Evolutionary conservation across 2,329 filamentous ascomycete species (phyloP).

Genomic region (Phaeosphaeria sp.): DNA sequence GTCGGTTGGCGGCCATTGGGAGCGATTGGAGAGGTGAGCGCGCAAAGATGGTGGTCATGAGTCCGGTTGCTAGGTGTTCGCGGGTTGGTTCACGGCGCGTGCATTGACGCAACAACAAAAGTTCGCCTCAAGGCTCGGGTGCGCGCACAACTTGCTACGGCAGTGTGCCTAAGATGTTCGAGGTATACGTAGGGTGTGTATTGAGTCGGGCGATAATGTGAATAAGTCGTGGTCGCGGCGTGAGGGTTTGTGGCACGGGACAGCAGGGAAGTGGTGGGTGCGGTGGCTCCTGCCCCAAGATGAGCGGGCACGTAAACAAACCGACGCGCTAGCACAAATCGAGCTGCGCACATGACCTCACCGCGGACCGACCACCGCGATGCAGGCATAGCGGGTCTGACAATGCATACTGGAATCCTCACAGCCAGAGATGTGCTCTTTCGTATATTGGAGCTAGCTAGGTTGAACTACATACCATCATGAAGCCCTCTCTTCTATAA

Average conservation of each 20-base stretch:
- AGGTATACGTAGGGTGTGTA: constrained; percentile 21
- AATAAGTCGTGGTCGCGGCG: constrained; percentile 35
- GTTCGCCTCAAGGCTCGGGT: constrained; percentile 1
- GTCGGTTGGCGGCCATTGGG: constrained; percentile 55
- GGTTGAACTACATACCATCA: constrained; percentile 11
- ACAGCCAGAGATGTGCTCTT: background rate
- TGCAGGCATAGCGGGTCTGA: background rate
- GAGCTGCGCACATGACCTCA: constrained; percentile 9
- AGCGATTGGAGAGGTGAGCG: constrained; percentile 54
- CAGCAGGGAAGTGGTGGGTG: constrained; percentile 36
- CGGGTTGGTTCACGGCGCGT: constrained; percentile 42
- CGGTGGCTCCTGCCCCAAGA: constrained; percentile 19
- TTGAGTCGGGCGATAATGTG: constrained; percentile 41
- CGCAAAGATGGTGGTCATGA: constrained; percentile 45
- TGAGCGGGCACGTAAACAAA: constrained; percentile 26
- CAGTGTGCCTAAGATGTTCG: constrained; percentile 10
- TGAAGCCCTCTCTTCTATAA: background rate
- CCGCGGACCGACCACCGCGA: background rate
- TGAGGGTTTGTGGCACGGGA: constrained; percentile 31
- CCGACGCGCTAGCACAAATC: constrained; percentile 4
- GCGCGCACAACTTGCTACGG: constrained; percentile 2
- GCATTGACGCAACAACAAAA: constrained; percentile 38
- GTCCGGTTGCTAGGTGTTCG: constrained; percentile 36
- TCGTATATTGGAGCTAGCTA: background rate
- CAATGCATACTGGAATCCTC: background rate